These are phyloP conservation scores for Pestalotiopsis fici DNA, from an alignment of 2,329 filamentous ascomycete genomes.

Conservation along the genomic window DNA sequence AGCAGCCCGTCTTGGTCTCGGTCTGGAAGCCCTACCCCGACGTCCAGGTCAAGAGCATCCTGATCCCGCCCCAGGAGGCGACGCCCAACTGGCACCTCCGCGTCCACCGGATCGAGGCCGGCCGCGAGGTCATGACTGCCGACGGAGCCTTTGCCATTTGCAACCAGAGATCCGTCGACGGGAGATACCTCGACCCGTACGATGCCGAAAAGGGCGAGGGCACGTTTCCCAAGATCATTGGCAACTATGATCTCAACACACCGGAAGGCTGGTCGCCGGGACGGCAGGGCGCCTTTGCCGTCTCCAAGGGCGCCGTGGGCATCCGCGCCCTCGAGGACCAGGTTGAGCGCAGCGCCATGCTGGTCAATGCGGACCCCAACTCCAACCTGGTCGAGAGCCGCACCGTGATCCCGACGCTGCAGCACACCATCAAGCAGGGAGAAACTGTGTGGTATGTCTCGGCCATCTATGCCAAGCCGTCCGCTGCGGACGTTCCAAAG, in stretches of 20 bases:
- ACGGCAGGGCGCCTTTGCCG: constrained; percentile 53
- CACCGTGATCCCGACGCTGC: constrained; percentile 71
- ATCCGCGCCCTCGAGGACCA: constrained; percentile 57
- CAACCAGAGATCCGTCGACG: constrained; percentile 49
- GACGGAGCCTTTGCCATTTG: constrained; percentile 75
- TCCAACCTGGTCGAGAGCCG: constrained; percentile 74
- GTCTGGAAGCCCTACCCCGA: constrained; percentile 72
- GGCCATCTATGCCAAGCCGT: constrained; percentile 71
- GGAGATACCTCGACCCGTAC: constrained; percentile 53
- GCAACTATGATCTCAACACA: constrained; percentile 59
- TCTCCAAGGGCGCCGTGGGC: constrained; percentile 55
- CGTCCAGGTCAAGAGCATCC: constrained; percentile 64
- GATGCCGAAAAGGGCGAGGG: constrained; percentile 47
- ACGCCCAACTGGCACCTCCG: constrained; percentile 72
- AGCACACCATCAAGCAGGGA: constrained; percentile 59
- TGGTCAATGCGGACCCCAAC: constrained; percentile 78
- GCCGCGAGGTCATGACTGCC: constrained; percentile 66
- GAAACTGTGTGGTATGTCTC: constrained; percentile 67
- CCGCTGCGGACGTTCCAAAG: constrained; percentile 50
- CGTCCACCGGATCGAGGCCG: constrained; percentile 61
- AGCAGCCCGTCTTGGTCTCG: constrained; percentile 66
- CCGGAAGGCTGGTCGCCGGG: constrained; percentile 56
- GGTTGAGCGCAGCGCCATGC: constrained; percentile 55
- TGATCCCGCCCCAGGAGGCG: constrained; percentile 60
- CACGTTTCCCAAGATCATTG: constrained; percentile 56